Evolutionary conservation across 192 early-diverging fungal genomes (phyloP).

Genomic region (Paraglomus occultum): DNA sequence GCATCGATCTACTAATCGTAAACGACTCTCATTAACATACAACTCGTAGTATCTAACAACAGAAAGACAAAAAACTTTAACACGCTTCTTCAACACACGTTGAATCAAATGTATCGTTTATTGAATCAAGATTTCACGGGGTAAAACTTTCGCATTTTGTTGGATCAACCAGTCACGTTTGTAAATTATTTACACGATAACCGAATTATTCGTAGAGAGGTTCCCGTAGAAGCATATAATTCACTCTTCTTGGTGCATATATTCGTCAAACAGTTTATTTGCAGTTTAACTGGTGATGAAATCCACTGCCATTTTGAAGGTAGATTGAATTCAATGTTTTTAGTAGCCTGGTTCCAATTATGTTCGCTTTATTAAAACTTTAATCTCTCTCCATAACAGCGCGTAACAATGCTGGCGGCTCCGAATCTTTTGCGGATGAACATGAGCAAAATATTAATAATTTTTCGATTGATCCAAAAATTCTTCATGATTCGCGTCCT

Average conservation of each 20-base stretch:
- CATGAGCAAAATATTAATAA: constrained; percentile 42
- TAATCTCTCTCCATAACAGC: constrained; percentile 8
- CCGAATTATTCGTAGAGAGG: constrained; percentile 43
- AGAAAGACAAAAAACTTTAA: constrained; percentile 64
- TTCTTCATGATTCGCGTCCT: constrained; percentile 44
- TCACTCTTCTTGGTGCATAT: constrained; percentile 62
- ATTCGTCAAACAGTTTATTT: constrained; percentile 67
- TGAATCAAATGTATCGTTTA: constrained; percentile 59
- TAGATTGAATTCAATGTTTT: constrained; percentile 24
- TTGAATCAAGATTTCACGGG: constrained; percentile 42
- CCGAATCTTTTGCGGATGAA: constrained; percentile 29
- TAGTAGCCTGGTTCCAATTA: neutral
- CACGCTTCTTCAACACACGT: constrained; percentile 53
- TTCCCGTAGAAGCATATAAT: constrained; percentile 63
- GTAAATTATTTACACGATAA: neutral
- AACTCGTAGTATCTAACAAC: constrained; percentile 61
- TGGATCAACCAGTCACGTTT: too few relatives aligned
- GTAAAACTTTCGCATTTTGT: constrained; percentile 20
- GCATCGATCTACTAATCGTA: constrained; percentile 7
- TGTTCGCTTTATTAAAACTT: neutral
- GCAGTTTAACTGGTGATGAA: constrained; percentile 49
- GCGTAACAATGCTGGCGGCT: constrained; percentile 12
- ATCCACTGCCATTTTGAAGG: constrained; percentile 65
- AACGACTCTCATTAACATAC: neutral
- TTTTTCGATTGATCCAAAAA: constrained; percentile 40